phyloP scores from a whole-genome alignment of 2,329 filamentous ascomycete species.

The Aspergillus japonicus region DNA sequence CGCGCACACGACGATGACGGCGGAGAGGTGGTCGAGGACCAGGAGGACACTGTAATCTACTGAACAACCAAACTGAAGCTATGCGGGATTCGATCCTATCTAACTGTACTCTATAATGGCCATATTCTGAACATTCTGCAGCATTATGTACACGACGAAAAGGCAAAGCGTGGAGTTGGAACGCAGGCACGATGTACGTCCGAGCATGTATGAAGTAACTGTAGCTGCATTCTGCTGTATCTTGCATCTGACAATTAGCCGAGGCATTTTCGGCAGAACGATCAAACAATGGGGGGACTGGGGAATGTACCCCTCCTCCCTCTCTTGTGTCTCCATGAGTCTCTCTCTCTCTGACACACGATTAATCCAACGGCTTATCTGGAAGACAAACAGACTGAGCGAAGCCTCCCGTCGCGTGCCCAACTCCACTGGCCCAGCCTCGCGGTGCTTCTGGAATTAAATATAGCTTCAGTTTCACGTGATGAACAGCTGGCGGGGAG shows the following conservation, averaged over 20 bases:
- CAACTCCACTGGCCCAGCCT: slow-evolving; percentile 5
- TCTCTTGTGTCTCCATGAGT: too few species aligned
- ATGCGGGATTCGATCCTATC: neutral
- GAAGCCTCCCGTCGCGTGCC: slow-evolving; percentile 5
- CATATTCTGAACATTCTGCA: neutral
- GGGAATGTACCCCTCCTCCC: neutral
- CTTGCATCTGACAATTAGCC: slow-evolving; percentile 11
- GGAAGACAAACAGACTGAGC: neutral
- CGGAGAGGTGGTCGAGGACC: slow-evolving; percentile 76
- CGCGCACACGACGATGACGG: slow-evolving; percentile 63
- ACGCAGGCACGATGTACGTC: neutral
- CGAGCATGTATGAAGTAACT: too few species aligned
- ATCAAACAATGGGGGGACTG: too few species aligned
- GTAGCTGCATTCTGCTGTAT: neutral
- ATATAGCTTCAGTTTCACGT: slow-evolving; percentile 19
- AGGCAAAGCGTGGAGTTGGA: neutral
- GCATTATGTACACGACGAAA: neutral
- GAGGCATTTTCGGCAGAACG: slow-evolving; percentile 9
- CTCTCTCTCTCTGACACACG: too few species aligned
- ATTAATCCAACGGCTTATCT: too few species aligned
- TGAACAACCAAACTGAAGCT: slow-evolving; percentile 38
- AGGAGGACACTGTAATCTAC: slow-evolving; percentile 91
- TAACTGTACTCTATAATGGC: neutral
- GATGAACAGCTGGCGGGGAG: slow-evolving; percentile 18
- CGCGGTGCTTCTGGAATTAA: neutral